These are phyloP conservation scores for Aplosporella prunicola DNA, from an alignment of 2,329 filamentous ascomycete genomes.

Conservation along the genomic window DNA sequence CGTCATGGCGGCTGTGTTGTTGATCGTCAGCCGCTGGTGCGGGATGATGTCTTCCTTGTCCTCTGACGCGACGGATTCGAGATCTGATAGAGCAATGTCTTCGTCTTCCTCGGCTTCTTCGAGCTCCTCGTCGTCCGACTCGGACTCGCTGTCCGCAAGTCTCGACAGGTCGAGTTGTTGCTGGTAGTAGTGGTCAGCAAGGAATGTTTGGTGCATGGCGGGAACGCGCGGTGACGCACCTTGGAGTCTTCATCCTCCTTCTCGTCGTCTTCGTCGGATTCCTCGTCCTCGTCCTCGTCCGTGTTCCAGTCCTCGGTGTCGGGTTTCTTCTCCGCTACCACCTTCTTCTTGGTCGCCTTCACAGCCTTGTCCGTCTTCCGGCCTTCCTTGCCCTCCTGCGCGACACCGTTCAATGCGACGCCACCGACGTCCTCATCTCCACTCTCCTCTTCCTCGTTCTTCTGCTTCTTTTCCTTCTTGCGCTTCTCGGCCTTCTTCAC, in stretches of 20 bases:
- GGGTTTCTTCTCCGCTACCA: slow-evolving; percentile 4
- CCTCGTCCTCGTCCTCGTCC: slow-evolving; percentile 32
- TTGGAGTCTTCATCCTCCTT: slow-evolving; percentile 23
- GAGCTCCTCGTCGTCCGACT: slow-evolving; percentile 20
- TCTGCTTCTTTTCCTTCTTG: slow-evolving; percentile 45
- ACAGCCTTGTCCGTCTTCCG: slow-evolving; percentile 14
- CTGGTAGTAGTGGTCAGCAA: slow-evolving; percentile 11
- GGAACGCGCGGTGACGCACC: not conserved
- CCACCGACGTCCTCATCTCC: slow-evolving; percentile 14
- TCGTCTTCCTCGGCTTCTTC: slow-evolving; percentile 59
- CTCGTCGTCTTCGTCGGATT: slow-evolving; percentile 28
- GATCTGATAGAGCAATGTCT: slow-evolving; percentile 81
- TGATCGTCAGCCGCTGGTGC: slow-evolving; percentile 89
- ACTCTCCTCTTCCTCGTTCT: slow-evolving; percentile 20
- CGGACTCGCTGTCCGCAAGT: slow-evolving; percentile 28
- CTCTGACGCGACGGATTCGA: slow-evolving; percentile 66
- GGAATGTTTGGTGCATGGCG: slow-evolving; percentile 12
- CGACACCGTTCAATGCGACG: slow-evolving; percentile 7
- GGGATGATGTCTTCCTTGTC: slow-evolving; percentile 81
- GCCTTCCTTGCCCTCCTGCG: slow-evolving; percentile 11
- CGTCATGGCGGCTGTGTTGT: slow-evolving; percentile 83
- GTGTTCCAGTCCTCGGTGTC: slow-evolving; percentile 20
- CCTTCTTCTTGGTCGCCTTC: slow-evolving; percentile 21
- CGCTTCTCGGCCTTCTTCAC: slow-evolving; percentile 39
- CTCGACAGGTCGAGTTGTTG: slow-evolving; percentile 19